Percentiles rank a stretch among this genome's conserved stretches.
Evolutionary conservation across 2,329 filamentous ascomycete genomes (phyloP).

Genomic region (Talaromyces sp.): DNA sequence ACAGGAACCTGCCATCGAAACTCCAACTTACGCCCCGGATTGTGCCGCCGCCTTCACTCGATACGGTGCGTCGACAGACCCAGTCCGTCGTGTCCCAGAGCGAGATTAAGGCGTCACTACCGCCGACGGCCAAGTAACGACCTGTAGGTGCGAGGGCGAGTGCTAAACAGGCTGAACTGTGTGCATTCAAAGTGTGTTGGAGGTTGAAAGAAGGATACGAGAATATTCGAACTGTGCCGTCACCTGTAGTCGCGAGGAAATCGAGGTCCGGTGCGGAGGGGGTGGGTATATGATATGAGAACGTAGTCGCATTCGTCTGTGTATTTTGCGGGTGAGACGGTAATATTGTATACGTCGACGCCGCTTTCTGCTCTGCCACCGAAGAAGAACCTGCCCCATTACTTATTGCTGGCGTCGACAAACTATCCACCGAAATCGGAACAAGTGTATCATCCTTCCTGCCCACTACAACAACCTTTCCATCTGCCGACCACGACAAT

Average conservation of each 20-base stretch:
- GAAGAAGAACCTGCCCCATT: neutral
- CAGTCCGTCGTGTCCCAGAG: slow-evolving; percentile 53
- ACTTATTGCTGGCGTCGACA: slow-evolving; percentile 32
- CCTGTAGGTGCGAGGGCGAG: slow-evolving; percentile 46
- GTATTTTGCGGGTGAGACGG: slow-evolving; percentile 44
- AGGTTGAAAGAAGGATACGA: slow-evolving; percentile 45
- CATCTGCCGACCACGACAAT: slow-evolving; percentile 48
- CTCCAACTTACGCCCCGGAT: slow-evolving; percentile 50
- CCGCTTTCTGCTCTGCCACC: slow-evolving; percentile 10
- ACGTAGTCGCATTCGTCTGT: slow-evolving; percentile 49
- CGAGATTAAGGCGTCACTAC: slow-evolving; percentile 49
- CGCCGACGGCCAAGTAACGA: slow-evolving; percentile 49
- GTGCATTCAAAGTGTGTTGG: slow-evolving; percentile 47
- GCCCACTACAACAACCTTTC: slow-evolving; percentile 45
- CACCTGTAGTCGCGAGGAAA: slow-evolving; percentile 48
- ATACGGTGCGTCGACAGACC: slow-evolving; percentile 49
- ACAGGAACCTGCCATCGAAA: slow-evolving; percentile 49
- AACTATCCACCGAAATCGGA: slow-evolving; percentile 42
- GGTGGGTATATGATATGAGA: slow-evolving; percentile 42
- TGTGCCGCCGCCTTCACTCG: slow-evolving; percentile 43
- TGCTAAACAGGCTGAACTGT: slow-evolving; percentile 48
- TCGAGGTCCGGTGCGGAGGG: slow-evolving; percentile 37
- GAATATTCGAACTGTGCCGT: slow-evolving; percentile 48
- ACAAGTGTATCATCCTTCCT: slow-evolving; percentile 50
- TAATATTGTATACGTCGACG: slow-evolving; percentile 37